Evolutionary conservation across 2,329 filamentous ascomycete species (phyloP).

Genomic region (Escovopsis sp.): DNA sequence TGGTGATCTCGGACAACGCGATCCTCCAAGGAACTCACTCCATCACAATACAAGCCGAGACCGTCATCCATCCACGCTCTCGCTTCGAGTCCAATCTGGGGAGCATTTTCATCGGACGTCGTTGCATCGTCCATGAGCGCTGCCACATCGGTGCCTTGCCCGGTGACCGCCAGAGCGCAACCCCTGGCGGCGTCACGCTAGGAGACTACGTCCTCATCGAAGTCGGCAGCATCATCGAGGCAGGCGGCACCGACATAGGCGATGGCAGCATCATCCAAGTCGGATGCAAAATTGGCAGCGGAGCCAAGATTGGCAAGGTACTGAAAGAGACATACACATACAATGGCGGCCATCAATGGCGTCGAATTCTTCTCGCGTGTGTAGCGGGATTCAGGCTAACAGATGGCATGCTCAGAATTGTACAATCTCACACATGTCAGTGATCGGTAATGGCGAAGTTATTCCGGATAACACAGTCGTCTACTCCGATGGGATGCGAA

Average conservation of each 20-base stretch:
- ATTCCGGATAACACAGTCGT: slow-evolving; percentile 56
- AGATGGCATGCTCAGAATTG: slow-evolving; percentile 36
- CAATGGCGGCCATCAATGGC: background rate
- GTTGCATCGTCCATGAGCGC: slow-evolving; percentile 68
- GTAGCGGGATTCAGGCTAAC: background rate
- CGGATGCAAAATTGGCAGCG: slow-evolving; percentile 42
- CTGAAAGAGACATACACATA: background rate
- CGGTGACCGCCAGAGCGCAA: slow-evolving; percentile 10
- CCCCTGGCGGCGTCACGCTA: slow-evolving; percentile 36
- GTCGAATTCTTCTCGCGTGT: no score
- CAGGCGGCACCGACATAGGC: slow-evolving; percentile 46
- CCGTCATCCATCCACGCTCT: slow-evolving; percentile 74
- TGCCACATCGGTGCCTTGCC: slow-evolving; percentile 36
- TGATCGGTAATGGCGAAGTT: slow-evolving; percentile 39
- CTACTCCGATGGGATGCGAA: slow-evolving; percentile 47
- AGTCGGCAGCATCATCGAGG: slow-evolving; percentile 43
- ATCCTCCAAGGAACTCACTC: slow-evolving; percentile 56
- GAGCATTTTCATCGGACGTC: slow-evolving; percentile 65
- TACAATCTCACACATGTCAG: slow-evolving; percentile 51
- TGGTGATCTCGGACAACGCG: slow-evolving; percentile 48
- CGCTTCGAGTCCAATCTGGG: slow-evolving; percentile 66
- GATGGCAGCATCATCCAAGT: slow-evolving; percentile 47
- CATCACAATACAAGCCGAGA: slow-evolving; percentile 64
- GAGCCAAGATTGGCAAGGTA: slow-evolving; percentile 49
- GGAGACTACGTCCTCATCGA: slow-evolving; percentile 49